These are phyloP conservation scores for Castanea mollissima DNA, from an alignment of 306 rosid species.

Conservation along the genomic window DNA sequence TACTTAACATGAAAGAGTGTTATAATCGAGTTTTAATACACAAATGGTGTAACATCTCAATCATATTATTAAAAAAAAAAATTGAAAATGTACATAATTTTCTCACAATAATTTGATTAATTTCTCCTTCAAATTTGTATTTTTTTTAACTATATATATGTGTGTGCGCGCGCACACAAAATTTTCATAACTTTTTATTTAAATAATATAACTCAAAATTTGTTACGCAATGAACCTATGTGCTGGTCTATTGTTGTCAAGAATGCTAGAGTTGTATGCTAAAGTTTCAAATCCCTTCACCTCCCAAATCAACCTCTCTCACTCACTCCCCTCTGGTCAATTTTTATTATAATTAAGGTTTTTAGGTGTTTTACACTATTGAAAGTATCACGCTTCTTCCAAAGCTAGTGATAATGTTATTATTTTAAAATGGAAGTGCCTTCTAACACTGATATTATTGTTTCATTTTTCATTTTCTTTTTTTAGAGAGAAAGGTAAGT, in stretches of 20 bases:
- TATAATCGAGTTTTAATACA: background rate
- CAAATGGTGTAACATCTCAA: background rate
- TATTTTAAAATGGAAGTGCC: background rate
- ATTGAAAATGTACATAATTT: background rate
- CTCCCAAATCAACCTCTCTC: background rate
- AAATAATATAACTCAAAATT: background rate
- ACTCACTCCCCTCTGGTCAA: background rate
- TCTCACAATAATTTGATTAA: too few relatives aligned
- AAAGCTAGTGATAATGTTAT: background rate
- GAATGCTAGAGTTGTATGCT: background rate
- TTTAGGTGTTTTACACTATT: too few relatives aligned
- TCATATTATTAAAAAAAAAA: background rate
- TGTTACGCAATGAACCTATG: background rate
- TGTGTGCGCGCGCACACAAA: accelerated
- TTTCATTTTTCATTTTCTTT: too few relatives aligned
- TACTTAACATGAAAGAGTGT: too few relatives aligned
- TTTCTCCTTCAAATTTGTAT: too few relatives aligned
- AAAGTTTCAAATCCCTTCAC: background rate
- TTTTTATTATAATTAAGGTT: too few relatives aligned
- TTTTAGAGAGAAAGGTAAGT: too few relatives aligned
- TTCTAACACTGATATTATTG: too few relatives aligned
- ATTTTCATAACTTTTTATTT: background rate
- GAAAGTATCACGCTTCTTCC: too few relatives aligned
- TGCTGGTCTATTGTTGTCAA: background rate
- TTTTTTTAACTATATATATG: too few relatives aligned